Base-by-base conservation (phyloP, 73 alveolate species). In the Tetrahymena malaccensis region DNA sequence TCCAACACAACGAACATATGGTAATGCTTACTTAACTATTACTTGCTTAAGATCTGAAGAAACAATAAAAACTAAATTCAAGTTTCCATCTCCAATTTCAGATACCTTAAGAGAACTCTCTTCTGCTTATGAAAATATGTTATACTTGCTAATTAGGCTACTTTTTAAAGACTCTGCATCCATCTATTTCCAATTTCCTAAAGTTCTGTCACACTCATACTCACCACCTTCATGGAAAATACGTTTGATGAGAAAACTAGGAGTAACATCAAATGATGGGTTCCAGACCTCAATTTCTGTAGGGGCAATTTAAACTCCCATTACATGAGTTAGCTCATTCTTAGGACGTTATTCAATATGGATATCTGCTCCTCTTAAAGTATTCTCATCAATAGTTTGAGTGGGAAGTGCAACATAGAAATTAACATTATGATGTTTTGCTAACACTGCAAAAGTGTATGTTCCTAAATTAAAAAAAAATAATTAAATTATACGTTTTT, bases 1-100 rank as follows among this genome's bases (percentile, higher is more conserved):
- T 12, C 94, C 94, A 4, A 85, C 94, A 11, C 94, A 85, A 43
- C 94, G 94, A 3, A 85, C 94, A 43, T 85, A 85, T 8, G 94
- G 94, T 43, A 85, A 43, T 22, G 94, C 94, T 27, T 85, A 11
- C 55, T 85, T 85, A 9, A 85, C 94, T 21, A 85, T 43, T 35
- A 85, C 94, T n/a, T 85, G 94, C 55, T 85, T 85, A n/a, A 25
- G 5, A 43, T 85, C 94, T 8, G 37, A 8, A 85, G 94, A 10
- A 43, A 85, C 55, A 11, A 85, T 43, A 35, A 43, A 85, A 38
- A 85, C 94, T 43, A 43, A 43, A n/a, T 85, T 85, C 94, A 85
- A 43, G 11, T 85, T 85, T 38, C 94, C 94, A 43, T 85, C 94
- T 2, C 94, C 94, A 9, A 85, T 43, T 85, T 85, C 94, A 27